Conservation (phyloP, 768 basidiomycete species). For the Lactarius tabidus region DNA sequence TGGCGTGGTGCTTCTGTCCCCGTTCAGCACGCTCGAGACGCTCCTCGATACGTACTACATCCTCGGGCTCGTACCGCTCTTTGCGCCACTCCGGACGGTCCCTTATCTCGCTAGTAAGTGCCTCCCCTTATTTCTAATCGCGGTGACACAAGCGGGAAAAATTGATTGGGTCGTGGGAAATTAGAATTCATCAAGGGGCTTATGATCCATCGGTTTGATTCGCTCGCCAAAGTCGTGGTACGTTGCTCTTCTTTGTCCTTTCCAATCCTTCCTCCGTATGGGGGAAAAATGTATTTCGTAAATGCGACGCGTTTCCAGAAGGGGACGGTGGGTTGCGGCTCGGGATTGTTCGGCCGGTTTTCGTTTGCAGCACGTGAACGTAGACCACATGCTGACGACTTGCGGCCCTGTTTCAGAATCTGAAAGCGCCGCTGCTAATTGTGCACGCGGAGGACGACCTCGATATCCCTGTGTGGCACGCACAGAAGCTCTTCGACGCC, state of each 20-base stretch:
- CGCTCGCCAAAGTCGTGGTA: conserved; percentile 58
- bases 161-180: background rate
- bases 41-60: conserved; percentile 67
- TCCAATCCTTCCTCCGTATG: background rate
- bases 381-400: background rate
- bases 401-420: conserved; percentile 40
- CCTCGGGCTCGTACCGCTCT: conserved; percentile 61
- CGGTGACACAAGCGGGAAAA: conserved; percentile 2
- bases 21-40: conserved; percentile 37
- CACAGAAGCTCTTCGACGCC: conserved; percentile 60
- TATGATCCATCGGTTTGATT: conserved; percentile 58
- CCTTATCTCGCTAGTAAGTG: conserved; percentile 60
- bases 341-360: background rate
- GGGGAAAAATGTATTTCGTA: background rate
- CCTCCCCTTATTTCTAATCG: background rate
- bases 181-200: conserved; percentile 54
- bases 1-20: conserved; percentile 41
- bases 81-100: conserved; percentile 63
- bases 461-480: conserved; percentile 70
- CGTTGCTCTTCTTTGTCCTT: conserved; percentile 25
- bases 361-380: background rate
- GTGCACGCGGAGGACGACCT: conserved; percentile 72
- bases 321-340: background rate
- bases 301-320: conserved; percentile 1
- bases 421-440: conserved; percentile 66